These are phyloP conservation scores for Juglanconis oblonga DNA, from an alignment of 2,329 filamentous ascomycete species.

Conservation along the genomic window DNA sequence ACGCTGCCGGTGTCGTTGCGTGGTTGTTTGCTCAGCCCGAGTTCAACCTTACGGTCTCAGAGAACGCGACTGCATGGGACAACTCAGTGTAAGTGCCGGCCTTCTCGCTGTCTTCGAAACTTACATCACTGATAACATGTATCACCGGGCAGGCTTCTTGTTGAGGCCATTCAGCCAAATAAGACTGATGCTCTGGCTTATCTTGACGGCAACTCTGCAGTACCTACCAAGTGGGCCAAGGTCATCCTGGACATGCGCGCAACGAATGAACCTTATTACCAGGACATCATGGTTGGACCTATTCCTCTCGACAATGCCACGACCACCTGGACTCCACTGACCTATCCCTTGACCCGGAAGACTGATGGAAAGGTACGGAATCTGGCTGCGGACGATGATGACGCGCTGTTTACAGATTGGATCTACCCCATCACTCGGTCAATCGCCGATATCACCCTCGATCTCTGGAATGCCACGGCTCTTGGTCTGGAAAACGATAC, in stretches of 20 bases:
- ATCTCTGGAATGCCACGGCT: slow-evolving; percentile 39
- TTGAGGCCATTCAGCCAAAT: slow-evolving; percentile 43
- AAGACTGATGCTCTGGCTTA: slow-evolving; percentile 47
- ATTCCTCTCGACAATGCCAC: slow-evolving; percentile 40
- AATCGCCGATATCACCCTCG: slow-evolving; percentile 42
- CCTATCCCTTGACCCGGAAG: slow-evolving; percentile 40
- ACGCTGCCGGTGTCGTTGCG: slow-evolving; percentile 34
- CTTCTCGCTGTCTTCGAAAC: too few species aligned
- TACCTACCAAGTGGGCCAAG: slow-evolving; percentile 41
- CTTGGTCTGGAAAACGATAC: slow-evolving; percentile 40
- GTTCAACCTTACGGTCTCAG: slow-evolving; percentile 35
- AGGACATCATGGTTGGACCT: slow-evolving; percentile 48
- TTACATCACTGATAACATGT: neutral
- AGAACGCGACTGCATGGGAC: slow-evolving; percentile 34
- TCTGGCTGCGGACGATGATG: slow-evolving; percentile 34
- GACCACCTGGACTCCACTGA: slow-evolving; percentile 35
- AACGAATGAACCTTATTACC: slow-evolving; percentile 34
- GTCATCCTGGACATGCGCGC: slow-evolving; percentile 39
- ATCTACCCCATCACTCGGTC: slow-evolving; percentile 31
- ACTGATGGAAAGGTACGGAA: slow-evolving; percentile 37
- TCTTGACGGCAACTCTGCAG: slow-evolving; percentile 35
- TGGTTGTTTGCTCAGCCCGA: slow-evolving; percentile 38
- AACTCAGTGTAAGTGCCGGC: slow-evolving; percentile 30
- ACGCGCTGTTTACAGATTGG: slow-evolving; percentile 29
- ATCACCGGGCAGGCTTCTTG: slow-evolving; percentile 24